phyloP scores from a whole-genome alignment of 2,329 filamentous ascomycete species.

The Colletotrichum sp. region DNA sequence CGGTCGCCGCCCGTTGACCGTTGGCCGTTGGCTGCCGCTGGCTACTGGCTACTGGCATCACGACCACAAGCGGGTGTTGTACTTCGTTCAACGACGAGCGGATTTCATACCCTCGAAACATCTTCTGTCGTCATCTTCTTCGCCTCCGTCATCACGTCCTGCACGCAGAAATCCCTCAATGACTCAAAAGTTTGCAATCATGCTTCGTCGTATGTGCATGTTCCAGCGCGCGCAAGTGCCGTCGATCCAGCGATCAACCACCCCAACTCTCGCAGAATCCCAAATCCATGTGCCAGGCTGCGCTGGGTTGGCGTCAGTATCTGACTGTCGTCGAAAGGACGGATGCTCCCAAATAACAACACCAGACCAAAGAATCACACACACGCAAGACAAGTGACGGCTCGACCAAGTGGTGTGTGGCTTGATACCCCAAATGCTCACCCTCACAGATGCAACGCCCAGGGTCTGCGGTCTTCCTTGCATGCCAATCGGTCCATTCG shows the following conservation, averaged over 20 bases:
- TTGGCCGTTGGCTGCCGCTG: not conserved
- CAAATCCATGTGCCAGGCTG: not conserved
- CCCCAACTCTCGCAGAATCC: not conserved
- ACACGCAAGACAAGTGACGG: not conserved
- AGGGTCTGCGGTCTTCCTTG: slow-evolving; percentile 2
- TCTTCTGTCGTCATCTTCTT: not conserved
- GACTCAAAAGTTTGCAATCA: not conserved
- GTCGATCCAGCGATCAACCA: slow-evolving; percentile 8
- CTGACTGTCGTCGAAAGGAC: not conserved
- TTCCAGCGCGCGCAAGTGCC: not conserved
- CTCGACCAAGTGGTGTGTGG: not conserved
- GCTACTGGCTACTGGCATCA: not conserved
- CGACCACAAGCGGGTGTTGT: not conserved
- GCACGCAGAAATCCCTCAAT: not conserved
- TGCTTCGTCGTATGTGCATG: not conserved
- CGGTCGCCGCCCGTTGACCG: not conserved
- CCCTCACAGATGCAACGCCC: slow-evolving; percentile 7
- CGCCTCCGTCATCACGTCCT: not conserved
- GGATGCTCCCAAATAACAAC: not conserved
- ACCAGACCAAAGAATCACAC: not conserved
- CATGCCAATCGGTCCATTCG: not conserved
- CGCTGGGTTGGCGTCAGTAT: not conserved
- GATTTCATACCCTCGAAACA: not conserved
- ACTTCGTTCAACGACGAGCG: not conserved
- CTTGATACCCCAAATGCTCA: not conserved